These are phyloP conservation scores for Psidium guajava DNA, from an alignment of 345 rosid species.

Conservation along the genomic window DNA sequence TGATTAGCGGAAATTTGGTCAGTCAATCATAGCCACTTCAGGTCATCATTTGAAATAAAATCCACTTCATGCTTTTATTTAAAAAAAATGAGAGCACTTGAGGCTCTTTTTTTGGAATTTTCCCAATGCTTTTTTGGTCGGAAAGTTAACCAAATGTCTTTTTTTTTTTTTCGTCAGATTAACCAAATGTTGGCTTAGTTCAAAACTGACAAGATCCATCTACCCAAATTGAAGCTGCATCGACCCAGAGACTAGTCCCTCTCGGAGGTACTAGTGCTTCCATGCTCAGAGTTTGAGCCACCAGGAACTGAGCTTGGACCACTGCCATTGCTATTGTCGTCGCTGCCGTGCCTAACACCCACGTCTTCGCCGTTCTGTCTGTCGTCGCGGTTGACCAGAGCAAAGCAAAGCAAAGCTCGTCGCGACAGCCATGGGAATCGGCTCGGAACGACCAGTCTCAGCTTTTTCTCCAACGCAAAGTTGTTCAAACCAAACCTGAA, in stretches of 20 bases:
- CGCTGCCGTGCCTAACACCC: not conserved
- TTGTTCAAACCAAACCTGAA: not conserved
- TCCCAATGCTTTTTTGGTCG: no score
- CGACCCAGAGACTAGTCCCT: not conserved
- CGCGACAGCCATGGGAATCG: not conserved
- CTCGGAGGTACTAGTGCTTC: not conserved
- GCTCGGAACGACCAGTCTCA: not conserved
- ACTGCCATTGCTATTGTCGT: not conserved
- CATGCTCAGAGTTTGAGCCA: not conserved
- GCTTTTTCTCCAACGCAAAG: not conserved
- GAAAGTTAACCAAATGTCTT: no score
- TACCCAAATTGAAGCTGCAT: not conserved
- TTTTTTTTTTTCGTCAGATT: no score
- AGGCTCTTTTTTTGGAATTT: no score
- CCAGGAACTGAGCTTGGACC: not conserved
- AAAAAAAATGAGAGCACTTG: no score
- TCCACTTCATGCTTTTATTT: no score
- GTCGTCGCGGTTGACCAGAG: not conserved
- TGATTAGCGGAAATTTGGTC: no score
- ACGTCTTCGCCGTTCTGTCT: not conserved
- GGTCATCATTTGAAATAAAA: no score
- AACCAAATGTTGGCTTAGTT: not conserved
- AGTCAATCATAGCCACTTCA: no score
- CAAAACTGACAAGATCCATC: not conserved
- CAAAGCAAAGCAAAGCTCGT: not conserved